Percentiles rank a stretch among this genome's conserved stretches.
These are phyloP conservation scores for Russula lepida DNA, from an alignment of 768 basidiomycete species.

Conservation along the genomic window DNA sequence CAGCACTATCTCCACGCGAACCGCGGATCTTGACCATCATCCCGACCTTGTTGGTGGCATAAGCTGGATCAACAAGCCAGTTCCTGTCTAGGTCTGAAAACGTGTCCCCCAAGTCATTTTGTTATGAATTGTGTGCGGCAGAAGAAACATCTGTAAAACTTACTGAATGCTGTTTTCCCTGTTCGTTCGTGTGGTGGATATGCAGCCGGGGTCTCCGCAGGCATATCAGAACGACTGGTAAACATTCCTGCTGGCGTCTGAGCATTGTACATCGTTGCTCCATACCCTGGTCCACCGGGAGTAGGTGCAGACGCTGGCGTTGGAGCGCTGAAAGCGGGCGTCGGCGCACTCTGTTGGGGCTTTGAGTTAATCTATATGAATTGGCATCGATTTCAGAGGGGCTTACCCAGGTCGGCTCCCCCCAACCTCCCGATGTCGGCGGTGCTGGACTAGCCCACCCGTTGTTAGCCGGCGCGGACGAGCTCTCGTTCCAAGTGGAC, in stretches of 20 bases:
- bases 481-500: slow-evolving; percentile 12
- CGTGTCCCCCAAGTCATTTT: background rate
- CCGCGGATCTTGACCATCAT: slow-evolving; percentile 35
- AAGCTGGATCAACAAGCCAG: slow-evolving; percentile 36
- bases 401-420: slow-evolving; percentile 45
- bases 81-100: slow-evolving; percentile 31
- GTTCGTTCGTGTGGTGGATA: slow-evolving; percentile 29
- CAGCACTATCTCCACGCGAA: slow-evolving; percentile 24
- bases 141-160: slow-evolving; percentile 14
- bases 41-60: slow-evolving; percentile 27
- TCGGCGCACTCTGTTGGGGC: slow-evolving; percentile 25
- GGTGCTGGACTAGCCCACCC: slow-evolving; percentile 26
- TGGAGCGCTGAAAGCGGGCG: slow-evolving; percentile 23
- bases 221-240: slow-evolving; percentile 12
- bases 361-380: background rate
- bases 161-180: slow-evolving; percentile 22
- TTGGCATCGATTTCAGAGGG: slow-evolving; percentile 7
- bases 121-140: background rate
- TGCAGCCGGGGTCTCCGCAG: slow-evolving; percentile 30
- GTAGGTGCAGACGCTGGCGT: slow-evolving; percentile 36
- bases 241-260: slow-evolving; percentile 26
- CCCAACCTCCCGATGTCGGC: slow-evolving; percentile 25
- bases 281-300: slow-evolving; percentile 27
- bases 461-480: slow-evolving; percentile 10
- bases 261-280: slow-evolving; percentile 29